These are phyloP conservation scores for Melampsora larici-populina DNA, from an alignment of 1,284 basidiomycete genomes.

Conservation along the genomic window DNA sequence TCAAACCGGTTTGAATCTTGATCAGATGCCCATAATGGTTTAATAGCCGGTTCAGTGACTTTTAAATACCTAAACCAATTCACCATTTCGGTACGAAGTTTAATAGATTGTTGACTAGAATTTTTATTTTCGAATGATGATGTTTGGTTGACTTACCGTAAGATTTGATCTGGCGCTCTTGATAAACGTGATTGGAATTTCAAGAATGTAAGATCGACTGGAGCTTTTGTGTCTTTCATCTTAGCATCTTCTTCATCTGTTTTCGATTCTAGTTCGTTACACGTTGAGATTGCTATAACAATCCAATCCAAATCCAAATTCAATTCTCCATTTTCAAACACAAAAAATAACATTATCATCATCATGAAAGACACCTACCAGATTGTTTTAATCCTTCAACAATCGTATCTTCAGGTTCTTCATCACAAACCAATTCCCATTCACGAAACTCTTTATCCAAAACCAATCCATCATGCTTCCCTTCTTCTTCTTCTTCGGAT, in stretches of 20 bases:
- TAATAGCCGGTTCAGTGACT: constrained; percentile 23
- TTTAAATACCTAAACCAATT: constrained; percentile 27
- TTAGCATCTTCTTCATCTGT: constrained; percentile 18
- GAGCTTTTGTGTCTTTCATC: constrained; percentile 22
- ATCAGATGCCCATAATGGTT: constrained; percentile 36
- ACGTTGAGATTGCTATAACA: background rate
- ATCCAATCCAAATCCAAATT: background rate
- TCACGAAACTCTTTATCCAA: constrained; percentile 2
- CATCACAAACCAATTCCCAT: constrained; percentile 42
- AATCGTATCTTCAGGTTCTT: constrained; percentile 10
- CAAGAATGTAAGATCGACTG: constrained; percentile 35
- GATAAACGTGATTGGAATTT: constrained; percentile 30
- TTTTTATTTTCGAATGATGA: no score
- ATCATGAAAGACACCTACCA: background rate
- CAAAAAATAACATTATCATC: background rate
- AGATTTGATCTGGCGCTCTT: constrained; percentile 32
- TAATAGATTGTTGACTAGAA: no score
- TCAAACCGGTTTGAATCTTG: background rate
- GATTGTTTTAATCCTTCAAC: background rate
- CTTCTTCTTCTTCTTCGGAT: background rate
- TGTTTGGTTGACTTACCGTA: constrained; percentile 37
- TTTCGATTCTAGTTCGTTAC: background rate
- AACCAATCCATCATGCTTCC: background rate
- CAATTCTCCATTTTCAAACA: background rate
- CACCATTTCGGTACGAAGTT: no score